These are phyloP conservation scores for Lasiodiplodia sp. DNA, from an alignment of 2,329 filamentous ascomycete genomes.

Conservation along the genomic window DNA sequence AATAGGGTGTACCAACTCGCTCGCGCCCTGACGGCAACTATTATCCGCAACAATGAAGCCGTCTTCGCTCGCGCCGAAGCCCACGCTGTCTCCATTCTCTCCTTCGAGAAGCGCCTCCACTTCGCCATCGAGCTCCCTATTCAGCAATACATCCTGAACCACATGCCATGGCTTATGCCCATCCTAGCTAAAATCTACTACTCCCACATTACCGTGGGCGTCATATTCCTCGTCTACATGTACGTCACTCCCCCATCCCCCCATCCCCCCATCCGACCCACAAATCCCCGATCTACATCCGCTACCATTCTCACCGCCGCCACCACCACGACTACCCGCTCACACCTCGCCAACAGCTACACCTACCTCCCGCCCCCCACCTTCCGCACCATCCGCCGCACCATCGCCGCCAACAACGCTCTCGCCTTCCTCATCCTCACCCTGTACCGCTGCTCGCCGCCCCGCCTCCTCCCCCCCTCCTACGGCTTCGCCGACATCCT, in stretches of 20 bases:
- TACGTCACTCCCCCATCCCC: slow-evolving; percentile 39
- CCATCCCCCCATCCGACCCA: too few relatives aligned
- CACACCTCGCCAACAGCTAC: background rate
- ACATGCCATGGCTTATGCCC: slow-evolving; percentile 48
- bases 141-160: slow-evolving; percentile 51
- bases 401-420: slow-evolving; percentile 57
- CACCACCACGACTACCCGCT: too few relatives aligned
- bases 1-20: slow-evolving; percentile 52
- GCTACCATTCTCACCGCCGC: background rate
- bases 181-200: slow-evolving; percentile 55
- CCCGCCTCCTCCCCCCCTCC: slow-evolving; percentile 55
- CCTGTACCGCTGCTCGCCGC: slow-evolving; percentile 58
- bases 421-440: slow-evolving; percentile 59
- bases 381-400: slow-evolving; percentile 55
- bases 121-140: slow-evolving; percentile 52
- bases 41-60: slow-evolving; percentile 49
- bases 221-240: slow-evolving; percentile 57
- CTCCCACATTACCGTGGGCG: slow-evolving; percentile 56
- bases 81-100: slow-evolving; percentile 53
- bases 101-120: slow-evolving; percentile 47
- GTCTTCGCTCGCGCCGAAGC: slow-evolving; percentile 49
- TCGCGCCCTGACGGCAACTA: slow-evolving; percentile 52
- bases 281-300: too few relatives aligned
- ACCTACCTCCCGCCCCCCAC: slow-evolving; percentile 51
- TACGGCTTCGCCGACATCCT: slow-evolving; percentile 59